Conservation (phyloP, 108 stramenopile species). For the Licmophora abbreviata region DNA sequence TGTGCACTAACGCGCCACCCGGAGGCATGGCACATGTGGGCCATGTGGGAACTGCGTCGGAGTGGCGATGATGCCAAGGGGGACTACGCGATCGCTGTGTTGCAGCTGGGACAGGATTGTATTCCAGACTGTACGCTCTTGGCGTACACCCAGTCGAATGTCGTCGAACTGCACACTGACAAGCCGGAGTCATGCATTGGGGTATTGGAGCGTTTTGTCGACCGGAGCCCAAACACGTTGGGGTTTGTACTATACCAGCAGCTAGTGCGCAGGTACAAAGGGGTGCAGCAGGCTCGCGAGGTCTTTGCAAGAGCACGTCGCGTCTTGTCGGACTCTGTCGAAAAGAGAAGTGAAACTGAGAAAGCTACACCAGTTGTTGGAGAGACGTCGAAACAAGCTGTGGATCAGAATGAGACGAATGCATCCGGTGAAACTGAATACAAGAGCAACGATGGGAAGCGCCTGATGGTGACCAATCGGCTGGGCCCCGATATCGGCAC, state of each 20-base stretch:
- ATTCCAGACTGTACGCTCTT: slow-evolving; percentile 68
- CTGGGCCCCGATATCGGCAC: slow-evolving; percentile 36
- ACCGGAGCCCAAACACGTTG: slow-evolving; percentile 56
- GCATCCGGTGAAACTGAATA: slow-evolving; percentile 13
- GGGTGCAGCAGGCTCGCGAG: slow-evolving; percentile 56
- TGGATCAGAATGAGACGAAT: slow-evolving; percentile 22
- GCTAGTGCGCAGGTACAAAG: slow-evolving; percentile 61
- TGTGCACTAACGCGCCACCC: too few species aligned
- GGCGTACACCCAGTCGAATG: slow-evolving; percentile 59
- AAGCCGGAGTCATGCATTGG: slow-evolving; percentile 24
- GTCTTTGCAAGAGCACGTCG: slow-evolving; percentile 71
- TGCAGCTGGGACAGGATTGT: slow-evolving; percentile 53
- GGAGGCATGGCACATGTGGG: slow-evolving; percentile 87
- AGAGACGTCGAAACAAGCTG: slow-evolving; percentile 16
- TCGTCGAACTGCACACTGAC: slow-evolving; percentile 14
- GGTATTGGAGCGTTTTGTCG: slow-evolving; percentile 55
- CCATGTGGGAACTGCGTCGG: slow-evolving; percentile 68
- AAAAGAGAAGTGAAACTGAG: not conserved
- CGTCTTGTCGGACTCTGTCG: slow-evolving; percentile 19
- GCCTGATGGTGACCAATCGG: slow-evolving; percentile 72
- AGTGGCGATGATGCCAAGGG: slow-evolving; percentile 22
- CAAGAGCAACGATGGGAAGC: slow-evolving; percentile 15
- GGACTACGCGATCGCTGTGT: slow-evolving; percentile 44
- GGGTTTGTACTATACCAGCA: slow-evolving; percentile 73
- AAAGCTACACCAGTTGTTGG: not conserved